A percentile compares a stretch with the other conserved stretches of the same genome.
These are phyloP conservation scores for Chrysoporthe deuterocubensis DNA, from an alignment of 2,329 filamentous ascomycete genomes.

Conservation along the genomic window DNA sequence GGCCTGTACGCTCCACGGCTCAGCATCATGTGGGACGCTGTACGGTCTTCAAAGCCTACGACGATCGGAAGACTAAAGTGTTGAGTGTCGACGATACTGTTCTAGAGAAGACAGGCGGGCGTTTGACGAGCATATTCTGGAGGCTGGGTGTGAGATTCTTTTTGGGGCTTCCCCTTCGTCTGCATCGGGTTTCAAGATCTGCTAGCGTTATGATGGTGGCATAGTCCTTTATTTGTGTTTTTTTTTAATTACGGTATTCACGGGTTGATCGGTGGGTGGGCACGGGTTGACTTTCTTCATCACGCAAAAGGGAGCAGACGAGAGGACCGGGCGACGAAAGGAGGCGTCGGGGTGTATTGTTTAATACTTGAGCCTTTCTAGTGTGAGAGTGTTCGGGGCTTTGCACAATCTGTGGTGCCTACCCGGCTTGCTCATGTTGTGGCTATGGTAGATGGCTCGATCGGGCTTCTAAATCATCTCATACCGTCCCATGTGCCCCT, in stretches of 20 bases:
- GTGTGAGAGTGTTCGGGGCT: not conserved
- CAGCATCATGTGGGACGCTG: not conserved
- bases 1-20: not conserved
- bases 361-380: not conserved
- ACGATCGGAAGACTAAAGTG: not conserved
- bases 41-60: not conserved
- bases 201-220: not conserved
- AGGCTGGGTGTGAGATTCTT: not conserved
- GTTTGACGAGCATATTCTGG: not conserved
- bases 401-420: not conserved
- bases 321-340: not conserved
- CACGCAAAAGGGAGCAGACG: not conserved
- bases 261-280: not conserved
- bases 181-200: not conserved
- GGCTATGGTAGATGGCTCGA: not conserved
- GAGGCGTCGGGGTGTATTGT: slow-evolving; percentile 8
- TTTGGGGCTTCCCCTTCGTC: not conserved
- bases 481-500: not conserved
- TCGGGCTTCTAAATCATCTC: not conserved
- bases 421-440: not conserved
- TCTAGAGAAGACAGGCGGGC: not conserved
- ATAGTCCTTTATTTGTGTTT: not conserved
- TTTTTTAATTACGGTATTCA: not conserved
- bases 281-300: not conserved
- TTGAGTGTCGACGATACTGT: not conserved